These are phyloP conservation scores for Pyronema domesticum DNA, from an alignment of 495 filamentous ascomycete genomes.

Conservation along the genomic window DNA sequence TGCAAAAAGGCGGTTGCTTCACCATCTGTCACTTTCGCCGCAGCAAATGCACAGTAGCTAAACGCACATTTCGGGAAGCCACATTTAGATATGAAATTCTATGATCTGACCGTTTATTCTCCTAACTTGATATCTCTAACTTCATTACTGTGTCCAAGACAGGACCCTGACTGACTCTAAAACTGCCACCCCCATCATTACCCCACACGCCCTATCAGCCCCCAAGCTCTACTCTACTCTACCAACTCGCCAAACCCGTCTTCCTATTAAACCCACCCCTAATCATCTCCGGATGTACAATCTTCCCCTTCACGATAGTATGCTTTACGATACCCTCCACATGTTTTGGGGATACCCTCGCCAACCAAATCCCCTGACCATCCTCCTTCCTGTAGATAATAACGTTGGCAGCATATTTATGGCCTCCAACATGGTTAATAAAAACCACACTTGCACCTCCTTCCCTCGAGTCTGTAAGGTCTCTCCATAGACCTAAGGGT, in stretches of 20 bases:
- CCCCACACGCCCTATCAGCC: too few species aligned
- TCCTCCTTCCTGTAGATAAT: constrained; percentile 53
- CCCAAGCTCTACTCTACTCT: not conserved
- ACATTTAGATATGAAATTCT: too few species aligned
- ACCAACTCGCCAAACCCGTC: constrained; percentile 78
- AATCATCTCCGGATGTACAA: constrained; percentile 67
- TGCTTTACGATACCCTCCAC: constrained; percentile 84
- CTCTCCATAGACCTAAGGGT: constrained; percentile 65
- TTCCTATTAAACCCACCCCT: constrained; percentile 77
- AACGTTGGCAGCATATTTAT: constrained; percentile 85
- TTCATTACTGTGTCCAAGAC: too few species aligned
- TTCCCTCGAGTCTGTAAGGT: constrained; percentile 66
- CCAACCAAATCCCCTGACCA: constrained; percentile 57
- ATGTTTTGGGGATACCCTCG: constrained; percentile 72
- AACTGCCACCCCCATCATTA: too few species aligned
- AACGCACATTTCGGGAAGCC: too few species aligned
- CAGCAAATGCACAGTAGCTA: too few species aligned
- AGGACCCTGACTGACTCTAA: too few species aligned
- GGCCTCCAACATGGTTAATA: constrained; percentile 86
- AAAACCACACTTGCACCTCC: constrained; percentile 92
- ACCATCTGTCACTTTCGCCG: too few species aligned
- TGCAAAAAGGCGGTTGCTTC: too few species aligned
- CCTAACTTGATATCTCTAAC: too few species aligned
- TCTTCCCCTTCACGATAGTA: constrained; percentile 82
- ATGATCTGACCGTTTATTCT: too few species aligned